Evolutionary conservation across 2,329 filamentous ascomycete genomes (phyloP).

Genomic region (Pseudonectria buxi): DNA sequence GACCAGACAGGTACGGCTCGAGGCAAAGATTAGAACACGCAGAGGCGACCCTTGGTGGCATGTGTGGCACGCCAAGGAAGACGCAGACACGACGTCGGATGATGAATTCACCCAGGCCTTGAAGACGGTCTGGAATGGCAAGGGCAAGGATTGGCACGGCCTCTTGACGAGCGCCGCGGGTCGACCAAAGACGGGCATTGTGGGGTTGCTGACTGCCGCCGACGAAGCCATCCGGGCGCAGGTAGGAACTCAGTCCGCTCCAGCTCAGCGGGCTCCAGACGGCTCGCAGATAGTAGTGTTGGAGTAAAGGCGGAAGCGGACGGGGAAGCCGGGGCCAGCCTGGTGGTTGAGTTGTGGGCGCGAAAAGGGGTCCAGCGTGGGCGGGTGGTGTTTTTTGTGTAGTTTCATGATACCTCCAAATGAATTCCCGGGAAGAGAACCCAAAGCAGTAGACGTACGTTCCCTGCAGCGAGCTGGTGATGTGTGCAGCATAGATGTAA

Average conservation of each 20-base stretch:
- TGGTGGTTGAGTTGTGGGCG: slow-evolving; percentile 10
- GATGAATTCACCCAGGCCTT: slow-evolving; percentile 35
- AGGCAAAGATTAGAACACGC: slow-evolving; percentile 44
- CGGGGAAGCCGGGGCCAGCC: slow-evolving; percentile 2
- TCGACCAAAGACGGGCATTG: slow-evolving; percentile 31
- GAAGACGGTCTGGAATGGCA: slow-evolving; percentile 38
- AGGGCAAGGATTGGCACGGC: slow-evolving; percentile 41
- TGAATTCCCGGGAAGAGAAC: slow-evolving; percentile 10
- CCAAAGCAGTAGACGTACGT: too few relatives aligned
- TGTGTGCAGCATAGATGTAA: too few relatives aligned
- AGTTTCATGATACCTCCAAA: slow-evolving; percentile 27
- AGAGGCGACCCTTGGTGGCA: slow-evolving; percentile 47
- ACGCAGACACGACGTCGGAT: slow-evolving; percentile 10
- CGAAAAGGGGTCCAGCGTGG: slow-evolving; percentile 17
- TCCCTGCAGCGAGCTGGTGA: too few relatives aligned
- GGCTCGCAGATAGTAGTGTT: slow-evolving; percentile 14
- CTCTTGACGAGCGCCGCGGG: slow-evolving; percentile 42
- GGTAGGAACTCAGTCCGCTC: slow-evolving; percentile 5
- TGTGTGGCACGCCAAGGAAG: slow-evolving; percentile 31
- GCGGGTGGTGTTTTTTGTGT: slow-evolving; percentile 17
- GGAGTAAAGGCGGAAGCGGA: slow-evolving; percentile 9
- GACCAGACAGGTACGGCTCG: slow-evolving; percentile 39
- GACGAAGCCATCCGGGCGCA: slow-evolving; percentile 40
- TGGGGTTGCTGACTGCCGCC: slow-evolving; percentile 41
- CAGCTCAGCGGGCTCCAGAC: background rate